A percentile compares a stretch with the other conserved stretches of the same genome.
Conservation (phyloP, 2,329 filamentous ascomycete species). For the Aspergillus japonicus region DNA sequence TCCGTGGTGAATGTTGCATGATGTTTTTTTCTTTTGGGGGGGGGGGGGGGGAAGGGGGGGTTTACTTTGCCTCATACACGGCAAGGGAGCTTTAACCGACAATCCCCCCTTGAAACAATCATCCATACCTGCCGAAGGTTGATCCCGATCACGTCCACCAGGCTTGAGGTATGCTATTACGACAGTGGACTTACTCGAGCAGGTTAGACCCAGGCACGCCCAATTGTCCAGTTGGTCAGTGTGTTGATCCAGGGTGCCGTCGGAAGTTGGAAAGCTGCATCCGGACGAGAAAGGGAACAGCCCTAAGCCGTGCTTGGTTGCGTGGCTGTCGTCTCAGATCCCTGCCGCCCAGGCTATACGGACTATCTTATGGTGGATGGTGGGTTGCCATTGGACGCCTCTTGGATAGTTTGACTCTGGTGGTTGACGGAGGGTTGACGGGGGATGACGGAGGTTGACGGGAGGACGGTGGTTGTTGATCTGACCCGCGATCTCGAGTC, state of each 20-base stretch:
- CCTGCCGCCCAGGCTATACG: neutral
- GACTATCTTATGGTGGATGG: neutral
- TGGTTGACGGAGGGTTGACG: neutral
- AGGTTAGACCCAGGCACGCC: constrained; percentile 15
- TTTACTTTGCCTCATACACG: neutral
- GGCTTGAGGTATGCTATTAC: neutral
- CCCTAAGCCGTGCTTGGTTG: constrained; percentile 1
- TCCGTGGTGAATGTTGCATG: neutral
- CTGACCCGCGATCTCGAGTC: neutral
- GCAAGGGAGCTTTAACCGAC: neutral
- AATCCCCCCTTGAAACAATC: neutral
- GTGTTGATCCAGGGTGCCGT: constrained; percentile 2
- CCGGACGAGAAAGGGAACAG: constrained; percentile 12
- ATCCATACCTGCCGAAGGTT: neutral
- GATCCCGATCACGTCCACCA: neutral
- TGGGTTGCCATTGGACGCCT: constrained; percentile 2
- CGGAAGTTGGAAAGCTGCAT: constrained; percentile 14
- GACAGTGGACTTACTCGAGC: constrained; percentile 7
- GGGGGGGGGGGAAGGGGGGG: too few species aligned
- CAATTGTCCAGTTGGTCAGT: constrained; percentile 2
- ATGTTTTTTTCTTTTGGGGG: neutral
- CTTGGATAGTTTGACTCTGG: neutral
- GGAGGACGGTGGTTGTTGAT: neutral
- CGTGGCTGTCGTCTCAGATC: constrained; percentile 10
- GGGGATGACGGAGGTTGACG: neutral